Base-by-base conservation (phyloP, 441 rosid genomes). In the Hura crepitans region DNA sequence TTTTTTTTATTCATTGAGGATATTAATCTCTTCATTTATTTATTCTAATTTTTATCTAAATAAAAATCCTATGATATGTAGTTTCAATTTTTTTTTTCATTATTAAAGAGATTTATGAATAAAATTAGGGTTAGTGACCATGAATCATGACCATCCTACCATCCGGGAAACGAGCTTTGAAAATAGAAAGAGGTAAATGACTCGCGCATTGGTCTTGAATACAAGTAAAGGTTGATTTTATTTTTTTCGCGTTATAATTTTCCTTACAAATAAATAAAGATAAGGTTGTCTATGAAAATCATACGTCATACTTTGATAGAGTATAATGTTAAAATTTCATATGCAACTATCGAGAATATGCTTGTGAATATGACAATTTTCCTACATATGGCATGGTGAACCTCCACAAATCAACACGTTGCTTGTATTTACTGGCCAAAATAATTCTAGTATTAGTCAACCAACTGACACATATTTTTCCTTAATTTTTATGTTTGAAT, bases 391-490 rank as follows among this genome's bases (percentile, higher is more conserved):
- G 18, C 4, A n/a, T 47, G 14, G 5, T 8, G 37, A 1, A 3
- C 18, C 27, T 68, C 65, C 43, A 28, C 13, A 12, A 31, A 18
- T 39, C 28, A 12, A 51, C 56, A 61, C 62, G 46, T 70, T 27
- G 46, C 55, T 2, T 27, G 0, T 14, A 39, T 3, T 55, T 14
- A 77, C 51, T 51, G 75, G 72, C 14, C 4, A 0, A 15, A 18
- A 35, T 31, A 35, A 59, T 15, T 73, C 80, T 64, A 68, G 58
- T 14, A 9, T 30, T 3, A n/a, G 68, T 73, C 74, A 65, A 69
- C 2, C 0, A 65, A 68, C 64, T 28, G 60, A 60, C 39, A 7
- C 37, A 35, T 56, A 25, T 28, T 56, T 25, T 56, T 50, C 23
- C 1, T 50, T 12, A 1, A 20, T 17, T 3, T 47, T 2, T 14